These are phyloP conservation scores for Penicillium sp. DNA, from an alignment of 2,329 filamentous ascomycete species.

Conservation along the genomic window DNA sequence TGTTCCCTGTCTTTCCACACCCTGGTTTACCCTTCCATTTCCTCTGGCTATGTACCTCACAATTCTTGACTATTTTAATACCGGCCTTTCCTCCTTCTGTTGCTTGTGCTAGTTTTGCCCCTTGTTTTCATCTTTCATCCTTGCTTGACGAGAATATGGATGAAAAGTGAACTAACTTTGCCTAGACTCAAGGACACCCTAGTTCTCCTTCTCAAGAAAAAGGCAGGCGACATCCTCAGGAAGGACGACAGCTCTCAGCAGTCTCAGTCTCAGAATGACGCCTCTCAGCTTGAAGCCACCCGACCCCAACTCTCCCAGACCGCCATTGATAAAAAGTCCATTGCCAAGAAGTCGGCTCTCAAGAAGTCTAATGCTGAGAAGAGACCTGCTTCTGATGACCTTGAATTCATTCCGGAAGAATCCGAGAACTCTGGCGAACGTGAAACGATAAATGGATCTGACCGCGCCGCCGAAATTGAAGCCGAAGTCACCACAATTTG, in stretches of 20 bases:
- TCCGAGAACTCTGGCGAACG: neutral
- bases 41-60: neutral
- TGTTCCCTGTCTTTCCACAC: neutral
- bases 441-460: neutral
- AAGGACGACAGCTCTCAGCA: neutral
- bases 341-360: neutral
- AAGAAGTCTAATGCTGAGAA: neutral
- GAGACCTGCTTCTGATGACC: neutral
- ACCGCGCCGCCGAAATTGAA: neutral
- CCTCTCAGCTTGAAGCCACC: neutral
- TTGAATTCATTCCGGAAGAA: neutral
- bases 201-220: conserved; percentile 26
- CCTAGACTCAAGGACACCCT: conserved; percentile 23
- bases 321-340: no score
- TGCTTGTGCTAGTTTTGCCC: neutral
- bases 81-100: neutral
- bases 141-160: no score
- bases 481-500: neutral
- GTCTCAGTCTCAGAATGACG: neutral
- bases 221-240: conserved; percentile 17
- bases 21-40: neutral
- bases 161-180: neutral
- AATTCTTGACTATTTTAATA: neutral
- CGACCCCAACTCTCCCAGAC: neutral
- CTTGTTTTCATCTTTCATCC: neutral